Percentiles rank a stretch among this genome's conserved stretches.
Evolutionary conservation across 139 green algal genomes (phyloP).

Genomic region (Chloropicon primus): DNA sequence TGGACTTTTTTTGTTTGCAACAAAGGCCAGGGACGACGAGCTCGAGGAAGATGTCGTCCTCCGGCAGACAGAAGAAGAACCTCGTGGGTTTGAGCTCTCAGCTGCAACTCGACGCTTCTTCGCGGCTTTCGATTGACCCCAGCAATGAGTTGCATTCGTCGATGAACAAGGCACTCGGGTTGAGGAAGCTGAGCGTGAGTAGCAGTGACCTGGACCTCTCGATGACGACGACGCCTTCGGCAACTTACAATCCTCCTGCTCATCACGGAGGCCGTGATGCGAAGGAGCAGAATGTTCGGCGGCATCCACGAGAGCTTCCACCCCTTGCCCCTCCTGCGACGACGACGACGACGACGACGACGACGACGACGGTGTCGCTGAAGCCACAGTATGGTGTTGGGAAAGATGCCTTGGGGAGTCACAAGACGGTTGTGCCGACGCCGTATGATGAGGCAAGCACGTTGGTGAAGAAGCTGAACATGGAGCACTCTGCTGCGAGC

Average conservation of each 20-base stretch:
- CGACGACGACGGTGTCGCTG: no score
- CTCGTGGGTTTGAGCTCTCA: not conserved
- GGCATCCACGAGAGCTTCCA: not conserved
- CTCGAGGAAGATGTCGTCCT: not conserved
- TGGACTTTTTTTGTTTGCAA: no score
- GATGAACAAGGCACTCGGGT: no score
- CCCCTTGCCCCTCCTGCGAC: not conserved
- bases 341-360: no score
- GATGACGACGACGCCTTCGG: no score
- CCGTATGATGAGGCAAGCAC: not conserved
- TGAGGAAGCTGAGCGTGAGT: no score
- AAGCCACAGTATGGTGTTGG: no score
- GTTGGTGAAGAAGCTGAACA: not conserved
- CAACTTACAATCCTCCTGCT: no score
- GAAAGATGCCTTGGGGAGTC: not conserved
- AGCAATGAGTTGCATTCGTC: not conserved
- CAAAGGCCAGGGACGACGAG: not conserved
- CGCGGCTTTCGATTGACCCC: not conserved
- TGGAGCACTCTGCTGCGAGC: not conserved
- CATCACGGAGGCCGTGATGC: no score
- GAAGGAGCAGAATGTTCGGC: not conserved
- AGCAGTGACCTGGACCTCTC: no score
- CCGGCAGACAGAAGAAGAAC: not conserved
- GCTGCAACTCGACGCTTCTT: not conserved
- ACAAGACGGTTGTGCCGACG: not conserved